Evolutionary conservation across 805 yeast genomes (phyloP).

Genomic region (Candida golubevii): DNA sequence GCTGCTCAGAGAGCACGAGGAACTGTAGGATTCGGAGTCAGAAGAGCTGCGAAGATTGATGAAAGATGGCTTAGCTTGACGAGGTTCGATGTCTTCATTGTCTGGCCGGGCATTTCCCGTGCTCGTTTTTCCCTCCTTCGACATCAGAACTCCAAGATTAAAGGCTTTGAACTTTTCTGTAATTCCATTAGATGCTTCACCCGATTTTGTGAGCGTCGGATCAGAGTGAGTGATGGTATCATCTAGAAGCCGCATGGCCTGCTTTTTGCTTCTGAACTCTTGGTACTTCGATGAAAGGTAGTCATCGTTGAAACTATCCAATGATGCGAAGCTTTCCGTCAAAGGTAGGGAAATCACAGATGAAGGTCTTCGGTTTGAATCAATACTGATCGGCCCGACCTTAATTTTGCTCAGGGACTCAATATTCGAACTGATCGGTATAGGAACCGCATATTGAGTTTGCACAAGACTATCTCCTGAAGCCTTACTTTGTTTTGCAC

Average conservation of each 20-base stretch:
- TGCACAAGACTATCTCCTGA: conserved; percentile 2
- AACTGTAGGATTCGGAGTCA: conserved; percentile 11
- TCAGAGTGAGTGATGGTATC: conserved; percentile 9
- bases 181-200: conserved; percentile 2
- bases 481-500: conserved; percentile 3
- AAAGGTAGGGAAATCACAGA: conserved; percentile 69
- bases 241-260: conserved; percentile 4
- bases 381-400: conserved; percentile 33
- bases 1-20: conserved; percentile 14
- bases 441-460: background rate
- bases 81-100: conserved; percentile 22
- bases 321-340: conserved; percentile 72
- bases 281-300: conserved; percentile 40
- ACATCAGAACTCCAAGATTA: conserved; percentile 36
- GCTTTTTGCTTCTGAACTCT: conserved; percentile 23
- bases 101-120: conserved; percentile 6
- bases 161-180: conserved; percentile 33
- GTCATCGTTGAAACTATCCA: conserved; percentile 65
- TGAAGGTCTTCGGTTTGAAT: conserved; percentile 39
- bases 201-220: conserved; percentile 1
- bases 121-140: conserved; percentile 6
- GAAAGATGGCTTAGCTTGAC: conserved; percentile 2
- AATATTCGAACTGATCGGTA: background rate
- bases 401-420: conserved; percentile 20
- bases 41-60: conserved; percentile 11